Evolutionary conservation across 1,139 yeast species (phyloP), one percentile per base, ranked within the genome.

Genomic region (Spathaspora sp.): DNA sequence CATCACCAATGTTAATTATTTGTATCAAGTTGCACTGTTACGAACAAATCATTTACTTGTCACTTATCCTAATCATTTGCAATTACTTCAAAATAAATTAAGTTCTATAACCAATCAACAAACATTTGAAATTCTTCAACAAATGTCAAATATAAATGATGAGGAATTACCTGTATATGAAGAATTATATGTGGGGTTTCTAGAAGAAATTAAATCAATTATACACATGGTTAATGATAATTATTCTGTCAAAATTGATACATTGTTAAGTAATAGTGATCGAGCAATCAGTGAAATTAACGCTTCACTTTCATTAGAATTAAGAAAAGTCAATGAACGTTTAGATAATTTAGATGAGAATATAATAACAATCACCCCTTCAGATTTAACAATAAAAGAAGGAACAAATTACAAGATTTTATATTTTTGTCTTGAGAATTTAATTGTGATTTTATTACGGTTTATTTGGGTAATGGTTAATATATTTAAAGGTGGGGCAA

Each of bases 281-380:
- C 72, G 95, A 51, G 78, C 88, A 18, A 79, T 86, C 47, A 87
- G 93, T 52, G 96, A 88, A 58, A 85, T 89, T 50, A 88, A 86
- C 62, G 89, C 97, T 0, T 85, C 95, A 0, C 68, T 89, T 44
- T 81, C 90, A 26, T 67, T 89, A 45, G 89, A 87, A 56, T 68
- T 88, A 38, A 72, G 95, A 47, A 80, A 82, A 51, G 70, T 87
- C n/a, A 79, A 79, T 43, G 95, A 88, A 59, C 75, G 82, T 43
- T 68, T 84, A 24, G 95, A 86, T 49, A 76, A 74, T 41, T 67
- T 84, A 43, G 76, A 78, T 46, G 51, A 55, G 23, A 20, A 20
- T 20, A 3, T 65, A 73, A 7, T 54, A 72, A 15, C 67, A 46
- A 69, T 72, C 2, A 56, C 56, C 54, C 45, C 58, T 55, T 48